A percentile compares a stretch with the other conserved stretches of the same genome.
phyloP scores from a whole-genome alignment of 2,329 filamentous ascomycete species.

The Trichoderma sp. region DNA sequence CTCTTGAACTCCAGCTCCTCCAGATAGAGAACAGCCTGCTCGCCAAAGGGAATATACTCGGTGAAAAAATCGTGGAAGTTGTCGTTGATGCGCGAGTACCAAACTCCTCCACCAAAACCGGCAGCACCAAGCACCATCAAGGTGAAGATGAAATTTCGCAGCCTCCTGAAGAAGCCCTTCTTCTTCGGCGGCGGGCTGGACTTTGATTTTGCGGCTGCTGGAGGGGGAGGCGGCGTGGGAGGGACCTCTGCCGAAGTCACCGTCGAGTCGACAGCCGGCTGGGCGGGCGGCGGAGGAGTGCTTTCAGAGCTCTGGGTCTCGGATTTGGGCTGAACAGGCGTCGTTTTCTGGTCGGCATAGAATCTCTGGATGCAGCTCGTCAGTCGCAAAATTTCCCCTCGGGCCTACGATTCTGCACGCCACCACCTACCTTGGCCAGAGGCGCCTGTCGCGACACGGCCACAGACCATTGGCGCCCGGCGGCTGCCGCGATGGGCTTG shows the following conservation, averaged over 20 bases:
- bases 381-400: constrained; percentile 4
- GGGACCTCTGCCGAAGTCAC: constrained; percentile 18
- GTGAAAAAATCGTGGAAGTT: constrained; percentile 99
- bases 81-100: constrained; percentile 89
- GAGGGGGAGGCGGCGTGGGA: constrained; percentile 15
- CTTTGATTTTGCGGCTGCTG: constrained; percentile 15
- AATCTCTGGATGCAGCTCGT: constrained; percentile 46
- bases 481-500: constrained; percentile 51
- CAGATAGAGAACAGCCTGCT: constrained; percentile 90
- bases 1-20: constrained; percentile 92
- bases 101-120: constrained; percentile 83
- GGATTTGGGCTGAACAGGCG: constrained; percentile 51
- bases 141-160: constrained; percentile 74
- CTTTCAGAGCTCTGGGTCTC: constrained; percentile 50
- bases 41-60: constrained; percentile 90
- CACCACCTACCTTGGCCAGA: constrained; percentile 34
- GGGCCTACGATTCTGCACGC: background rate
- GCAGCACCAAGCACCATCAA: constrained; percentile 72
- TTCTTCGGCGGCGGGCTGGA: constrained; percentile 38
- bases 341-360: constrained; percentile 53
- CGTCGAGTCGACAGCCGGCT: constrained; percentile 22
- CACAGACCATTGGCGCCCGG: constrained; percentile 57
- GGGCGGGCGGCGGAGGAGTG: constrained; percentile 36
- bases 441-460: constrained; percentile 35
- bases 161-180: constrained; percentile 66